phyloP scores from a whole-genome alignment of 495 filamentous ascomycete species.

The Paragyromitra xinjiangensis region DNA sequence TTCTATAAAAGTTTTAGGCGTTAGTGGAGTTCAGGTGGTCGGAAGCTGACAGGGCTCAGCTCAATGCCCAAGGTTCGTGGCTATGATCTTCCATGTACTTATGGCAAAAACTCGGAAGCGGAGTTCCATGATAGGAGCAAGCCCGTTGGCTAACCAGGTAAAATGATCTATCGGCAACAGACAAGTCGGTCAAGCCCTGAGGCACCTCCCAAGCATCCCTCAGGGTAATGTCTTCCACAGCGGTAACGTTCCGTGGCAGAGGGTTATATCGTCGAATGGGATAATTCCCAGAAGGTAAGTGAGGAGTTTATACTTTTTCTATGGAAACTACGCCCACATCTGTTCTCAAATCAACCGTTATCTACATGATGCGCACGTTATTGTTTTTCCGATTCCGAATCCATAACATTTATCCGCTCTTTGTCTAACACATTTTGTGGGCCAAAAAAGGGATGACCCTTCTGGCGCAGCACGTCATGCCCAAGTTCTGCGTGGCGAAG shows the following conservation, averaged over 20 bases:
- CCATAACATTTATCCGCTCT: conserved; percentile 27
- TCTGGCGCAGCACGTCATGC: conserved; percentile 76
- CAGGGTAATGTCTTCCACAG: conserved; percentile 67
- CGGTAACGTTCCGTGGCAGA: conserved; percentile 90
- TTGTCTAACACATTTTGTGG: conserved; percentile 24
- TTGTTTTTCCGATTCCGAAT: conserved; percentile 43
- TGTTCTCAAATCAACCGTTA: conserved; percentile 19
- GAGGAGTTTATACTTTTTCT: not conserved
- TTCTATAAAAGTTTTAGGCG: conserved; percentile 28
- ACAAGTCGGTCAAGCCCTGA: conserved; percentile 86
- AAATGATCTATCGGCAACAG: conserved; percentile 61
- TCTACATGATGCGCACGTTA: conserved; percentile 8
- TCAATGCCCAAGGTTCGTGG: conserved; percentile 37
- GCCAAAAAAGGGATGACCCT: conserved; percentile 66
- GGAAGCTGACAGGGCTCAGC: conserved; percentile 31
- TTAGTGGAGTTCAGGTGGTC: conserved; percentile 8
- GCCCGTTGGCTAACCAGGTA: conserved; percentile 18
- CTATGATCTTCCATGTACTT: not conserved
- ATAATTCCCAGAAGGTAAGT: conserved; percentile 80
- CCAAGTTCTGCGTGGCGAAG: conserved; percentile 70
- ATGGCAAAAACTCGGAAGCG: not conserved
- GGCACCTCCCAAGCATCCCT: conserved; percentile 72
- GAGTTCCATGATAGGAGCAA: conserved; percentile 5
- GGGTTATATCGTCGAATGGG: conserved; percentile 87
- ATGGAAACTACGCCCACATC: conserved; percentile 18